phyloP scores from a whole-genome alignment of 2,329 filamentous ascomycete genomes.

The Botrytis porri region DNA sequence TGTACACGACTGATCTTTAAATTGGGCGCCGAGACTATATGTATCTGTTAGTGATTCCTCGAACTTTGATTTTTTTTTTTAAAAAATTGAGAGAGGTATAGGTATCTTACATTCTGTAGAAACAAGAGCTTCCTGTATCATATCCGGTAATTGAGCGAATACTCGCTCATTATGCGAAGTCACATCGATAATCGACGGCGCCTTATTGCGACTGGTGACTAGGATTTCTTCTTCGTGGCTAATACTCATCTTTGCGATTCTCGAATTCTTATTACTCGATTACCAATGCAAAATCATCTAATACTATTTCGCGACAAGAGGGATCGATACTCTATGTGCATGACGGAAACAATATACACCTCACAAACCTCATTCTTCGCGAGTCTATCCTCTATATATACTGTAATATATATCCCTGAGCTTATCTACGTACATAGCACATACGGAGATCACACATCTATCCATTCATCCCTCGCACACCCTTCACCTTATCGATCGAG shows the following conservation, averaged over 20 bases:
- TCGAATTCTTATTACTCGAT: not conserved
- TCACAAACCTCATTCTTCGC: not conserved
- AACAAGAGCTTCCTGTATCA: slow-evolving; percentile 35
- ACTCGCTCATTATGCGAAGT: slow-evolving; percentile 29
- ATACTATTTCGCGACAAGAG: not conserved
- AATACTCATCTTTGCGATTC: not conserved
- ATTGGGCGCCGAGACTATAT: slow-evolving; percentile 30
- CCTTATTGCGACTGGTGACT: slow-evolving; percentile 31
- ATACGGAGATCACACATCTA: too few relatives aligned
- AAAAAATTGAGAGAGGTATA: not conserved
- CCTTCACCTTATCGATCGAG: not conserved
- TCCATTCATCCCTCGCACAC: not conserved
- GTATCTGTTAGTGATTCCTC: not conserved
- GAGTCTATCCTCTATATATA: not conserved
- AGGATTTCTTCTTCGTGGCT: slow-evolving; percentile 25
- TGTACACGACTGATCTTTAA: slow-evolving; percentile 30
- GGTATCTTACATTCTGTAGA: slow-evolving; percentile 32
- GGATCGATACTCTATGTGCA: not conserved
- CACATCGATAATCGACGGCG: slow-evolving; percentile 33
- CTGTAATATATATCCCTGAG: not conserved
- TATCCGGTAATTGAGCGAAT: slow-evolving; percentile 32
- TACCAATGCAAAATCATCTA: not conserved
- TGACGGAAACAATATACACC: not conserved
- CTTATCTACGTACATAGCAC: not conserved
- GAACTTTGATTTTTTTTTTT: too few relatives aligned